Conservation (phyloP, 1,284 basidiomycete genomes). For the Cryptococcus amylolentus region DNA sequence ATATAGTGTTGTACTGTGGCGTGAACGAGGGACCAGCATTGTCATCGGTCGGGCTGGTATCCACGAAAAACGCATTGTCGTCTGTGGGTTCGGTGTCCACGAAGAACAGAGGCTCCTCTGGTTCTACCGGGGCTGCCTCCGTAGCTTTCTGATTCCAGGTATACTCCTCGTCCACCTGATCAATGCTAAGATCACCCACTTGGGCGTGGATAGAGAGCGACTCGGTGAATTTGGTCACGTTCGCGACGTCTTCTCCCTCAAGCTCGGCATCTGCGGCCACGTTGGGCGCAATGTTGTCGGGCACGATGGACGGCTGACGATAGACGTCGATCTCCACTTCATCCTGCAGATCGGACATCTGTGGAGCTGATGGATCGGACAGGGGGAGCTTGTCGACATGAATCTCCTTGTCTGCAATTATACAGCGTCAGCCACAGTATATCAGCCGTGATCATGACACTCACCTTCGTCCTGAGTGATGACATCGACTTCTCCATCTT, state of each 20-base stretch:
- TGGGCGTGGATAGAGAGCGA: background rate
- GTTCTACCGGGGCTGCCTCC: background rate
- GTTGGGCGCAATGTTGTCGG: background rate
- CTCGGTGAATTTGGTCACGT: background rate
- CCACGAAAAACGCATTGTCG: background rate
- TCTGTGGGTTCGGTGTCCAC: constrained; percentile 24
- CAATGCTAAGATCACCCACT: background rate
- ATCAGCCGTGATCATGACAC: constrained; percentile 7
- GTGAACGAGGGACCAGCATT: background rate
- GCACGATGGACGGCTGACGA: no score
- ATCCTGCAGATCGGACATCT: constrained; percentile 31
- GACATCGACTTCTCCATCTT: constrained; percentile 44
- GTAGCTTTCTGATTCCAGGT: background rate
- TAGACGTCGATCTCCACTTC: constrained; percentile 31
- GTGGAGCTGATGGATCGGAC: constrained; percentile 35
- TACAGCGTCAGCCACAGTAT: background rate
- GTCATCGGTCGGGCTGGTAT: background rate
- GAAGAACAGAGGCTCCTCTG: constrained; percentile 22
- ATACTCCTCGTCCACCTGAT: background rate
- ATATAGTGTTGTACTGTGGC: constrained; percentile 25
- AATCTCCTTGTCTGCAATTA: constrained; percentile 13
- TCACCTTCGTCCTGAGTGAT: constrained; percentile 32
- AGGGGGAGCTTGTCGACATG: constrained; percentile 12
- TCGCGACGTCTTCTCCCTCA: background rate
- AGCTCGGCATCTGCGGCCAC: background rate